Evolutionary conservation across 306 rosid species (phyloP), one percentile per base, ranked within the genome.

Genomic region (Oxytropis ochrocephala): DNA sequence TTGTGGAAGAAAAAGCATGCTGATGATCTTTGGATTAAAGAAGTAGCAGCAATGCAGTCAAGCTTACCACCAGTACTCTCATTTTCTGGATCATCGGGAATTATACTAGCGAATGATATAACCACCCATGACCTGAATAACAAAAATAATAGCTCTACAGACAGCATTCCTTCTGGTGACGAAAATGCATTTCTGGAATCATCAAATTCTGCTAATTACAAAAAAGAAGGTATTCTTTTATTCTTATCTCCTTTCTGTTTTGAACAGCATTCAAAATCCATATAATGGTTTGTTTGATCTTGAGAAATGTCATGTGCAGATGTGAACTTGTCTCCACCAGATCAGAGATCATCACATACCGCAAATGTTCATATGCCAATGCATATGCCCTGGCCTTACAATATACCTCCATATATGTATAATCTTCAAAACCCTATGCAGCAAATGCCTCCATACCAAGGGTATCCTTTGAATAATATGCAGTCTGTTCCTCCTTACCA

Each of bases 31-130:
- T 84, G 85, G 85, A 73, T 84, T 69, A 49, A 84, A 75, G 88
- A 84, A 81, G 80, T 84, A 6, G 85, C 88, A 44, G 85, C 88
- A 57, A 52, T 81, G 81, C 81, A 84, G 55, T 74, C 88, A 67
- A 75, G 69, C 69, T 72, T 78, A 64, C 85, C 83, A 8, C 17
- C 77, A 1, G 74, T 63, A 19, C 67, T 81, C 49, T 75, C 81
- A 57, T 81, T 80, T 76, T 72, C 79, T 56, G 88, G 56, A 50
- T 8, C 88, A 75, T 81, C 85, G 0, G 88, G 83, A 78, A 80
- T 84, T 42, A 65, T 84, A 72, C 77, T 84, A 5, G 79, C 83
- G 5, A 78, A 81, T 71, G 88, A 81, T 72, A 50, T 64, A 47
- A 43, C 63, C 48, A 13, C 33, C 55, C 64, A 55, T 55, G 78